These are phyloP conservation scores for Pichia sp. DNA, from an alignment of 1,139 yeast genomes.

Conservation along the genomic window DNA sequence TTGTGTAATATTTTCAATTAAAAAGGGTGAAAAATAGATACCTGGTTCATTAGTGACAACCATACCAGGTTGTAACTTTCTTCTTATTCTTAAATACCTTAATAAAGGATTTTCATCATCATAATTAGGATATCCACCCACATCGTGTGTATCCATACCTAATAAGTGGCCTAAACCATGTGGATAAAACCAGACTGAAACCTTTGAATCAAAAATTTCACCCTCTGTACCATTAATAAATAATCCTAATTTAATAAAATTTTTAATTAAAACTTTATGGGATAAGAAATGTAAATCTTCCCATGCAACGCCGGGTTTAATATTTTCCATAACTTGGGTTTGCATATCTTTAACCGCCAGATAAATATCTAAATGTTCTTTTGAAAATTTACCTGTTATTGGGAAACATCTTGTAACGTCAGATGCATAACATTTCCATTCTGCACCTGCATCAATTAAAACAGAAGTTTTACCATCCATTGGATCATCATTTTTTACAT, in stretches of 20 bases:
- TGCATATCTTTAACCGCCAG: constrained; percentile 85
- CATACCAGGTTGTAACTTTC: constrained; percentile 69
- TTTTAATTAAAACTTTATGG: constrained; percentile 68
- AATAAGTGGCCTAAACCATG: constrained; percentile 93
- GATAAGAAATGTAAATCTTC: constrained; percentile 77
- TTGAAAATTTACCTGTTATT: constrained; percentile 80
- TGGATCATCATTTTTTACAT: constrained; percentile 65
- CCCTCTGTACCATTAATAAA: constrained; percentile 58
- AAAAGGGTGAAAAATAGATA: constrained; percentile 77
- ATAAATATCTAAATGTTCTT: constrained; percentile 79
- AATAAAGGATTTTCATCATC: constrained; percentile 74
- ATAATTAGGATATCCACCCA: constrained; percentile 82
- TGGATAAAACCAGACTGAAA: constrained; percentile 79
- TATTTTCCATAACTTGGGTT: constrained; percentile 52
- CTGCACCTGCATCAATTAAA: constrained; percentile 94
- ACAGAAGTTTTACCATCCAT: constrained; percentile 50
- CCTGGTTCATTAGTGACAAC: constrained; percentile 96
- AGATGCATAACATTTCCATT: constrained; percentile 87
- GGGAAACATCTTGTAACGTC: constrained; percentile 97
- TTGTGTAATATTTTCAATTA: constrained; percentile 61
- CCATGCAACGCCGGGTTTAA: constrained; percentile 83
- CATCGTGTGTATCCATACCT: constrained; percentile 96
- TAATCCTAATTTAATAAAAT: constrained; percentile 68
- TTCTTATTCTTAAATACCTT: constrained; percentile 71
- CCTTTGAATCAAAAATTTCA: constrained; percentile 63